A percentile compares a stretch with the other conserved stretches of the same genome.
Evolutionary conservation across 169 alveolate genomes (phyloP).

Genomic region (Perkinsus olseni): DNA sequence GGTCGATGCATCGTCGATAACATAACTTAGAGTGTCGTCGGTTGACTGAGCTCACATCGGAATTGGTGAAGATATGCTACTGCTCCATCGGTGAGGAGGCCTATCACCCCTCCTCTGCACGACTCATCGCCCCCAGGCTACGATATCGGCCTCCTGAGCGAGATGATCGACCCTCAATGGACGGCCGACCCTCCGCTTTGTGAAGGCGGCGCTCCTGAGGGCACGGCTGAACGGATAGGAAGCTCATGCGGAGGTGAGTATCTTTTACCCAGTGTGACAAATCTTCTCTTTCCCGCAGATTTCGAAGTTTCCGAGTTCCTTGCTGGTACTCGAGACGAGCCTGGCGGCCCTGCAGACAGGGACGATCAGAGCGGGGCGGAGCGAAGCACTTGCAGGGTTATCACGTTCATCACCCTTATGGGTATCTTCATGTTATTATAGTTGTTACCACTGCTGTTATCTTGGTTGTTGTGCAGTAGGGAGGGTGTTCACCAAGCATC

Average conservation of each 20-base stretch:
- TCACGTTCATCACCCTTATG: background rate
- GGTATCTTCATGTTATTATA: background rate
- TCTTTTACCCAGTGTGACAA: too few species aligned
- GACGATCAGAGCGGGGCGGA: background rate
- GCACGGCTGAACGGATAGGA: background rate
- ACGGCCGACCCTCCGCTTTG: background rate
- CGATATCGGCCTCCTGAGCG: background rate
- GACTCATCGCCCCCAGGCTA: background rate
- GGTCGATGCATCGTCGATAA: background rate
- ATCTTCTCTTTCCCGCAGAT: background rate
- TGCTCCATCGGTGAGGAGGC: background rate
- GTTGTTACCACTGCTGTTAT: background rate
- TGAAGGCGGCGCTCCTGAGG: background rate
- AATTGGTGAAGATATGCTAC: background rate
- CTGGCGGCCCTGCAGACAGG: background rate
- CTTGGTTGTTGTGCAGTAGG: background rate
- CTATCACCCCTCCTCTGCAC: background rate
- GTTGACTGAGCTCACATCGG: background rate
- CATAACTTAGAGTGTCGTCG: background rate
- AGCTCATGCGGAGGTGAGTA: background rate
- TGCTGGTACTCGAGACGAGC: background rate
- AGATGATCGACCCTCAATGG: background rate
- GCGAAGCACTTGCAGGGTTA: background rate
- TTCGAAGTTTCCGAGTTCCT: background rate
- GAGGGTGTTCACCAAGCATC: background rate